These are phyloP conservation scores for Phyllosticta capitalensis DNA, from an alignment of 2,329 filamentous ascomycete species.

Conservation along the genomic window DNA sequence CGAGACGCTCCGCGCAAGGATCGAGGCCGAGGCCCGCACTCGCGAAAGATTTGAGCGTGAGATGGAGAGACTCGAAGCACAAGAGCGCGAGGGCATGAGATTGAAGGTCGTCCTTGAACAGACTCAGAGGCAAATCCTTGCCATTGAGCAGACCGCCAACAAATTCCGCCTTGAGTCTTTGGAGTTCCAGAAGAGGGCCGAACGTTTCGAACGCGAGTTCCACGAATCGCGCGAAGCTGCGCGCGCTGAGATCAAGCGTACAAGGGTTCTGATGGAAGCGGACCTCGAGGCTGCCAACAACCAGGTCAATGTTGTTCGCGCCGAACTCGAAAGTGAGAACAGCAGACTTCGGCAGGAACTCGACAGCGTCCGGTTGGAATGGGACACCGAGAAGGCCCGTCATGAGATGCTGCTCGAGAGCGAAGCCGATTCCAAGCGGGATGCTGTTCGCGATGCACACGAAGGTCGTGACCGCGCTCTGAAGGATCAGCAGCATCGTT, in stretches of 20 bases:
- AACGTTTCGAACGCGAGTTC: slow-evolving; percentile 70
- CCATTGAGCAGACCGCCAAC: slow-evolving; percentile 51
- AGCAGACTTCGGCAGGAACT: slow-evolving; percentile 62
- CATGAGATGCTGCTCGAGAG: slow-evolving; percentile 81
- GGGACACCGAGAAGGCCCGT: slow-evolving; percentile 69
- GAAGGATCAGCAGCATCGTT: slow-evolving; percentile 49
- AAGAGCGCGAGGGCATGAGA: slow-evolving; percentile 69
- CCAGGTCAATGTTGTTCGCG: slow-evolving; percentile 73
- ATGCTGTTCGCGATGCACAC: slow-evolving; percentile 45
- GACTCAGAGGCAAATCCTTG: slow-evolving; percentile 49
- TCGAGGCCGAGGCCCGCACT: slow-evolving; percentile 36
- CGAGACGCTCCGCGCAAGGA: slow-evolving; percentile 45
- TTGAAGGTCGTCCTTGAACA: slow-evolving; percentile 64
- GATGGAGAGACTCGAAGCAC: slow-evolving; percentile 34
- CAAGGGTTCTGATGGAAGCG: slow-evolving; percentile 65
- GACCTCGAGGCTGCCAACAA: slow-evolving; percentile 78
- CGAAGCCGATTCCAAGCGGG: slow-evolving; percentile 58
- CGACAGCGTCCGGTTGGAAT: slow-evolving; percentile 67
- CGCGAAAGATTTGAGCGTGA: slow-evolving; percentile 38
- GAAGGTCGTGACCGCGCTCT: slow-evolving; percentile 46
- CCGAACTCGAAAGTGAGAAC: slow-evolving; percentile 74
- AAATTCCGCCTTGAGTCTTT: slow-evolving; percentile 55
- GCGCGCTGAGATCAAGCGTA: slow-evolving; percentile 70
- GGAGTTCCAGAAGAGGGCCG: slow-evolving; percentile 58
- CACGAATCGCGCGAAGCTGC: slow-evolving; percentile 74